Evolutionary conservation across 1,284 basidiomycete genomes (phyloP), one percentile per base, ranked within the genome.

Genomic region (Marasmius oreades): DNA sequence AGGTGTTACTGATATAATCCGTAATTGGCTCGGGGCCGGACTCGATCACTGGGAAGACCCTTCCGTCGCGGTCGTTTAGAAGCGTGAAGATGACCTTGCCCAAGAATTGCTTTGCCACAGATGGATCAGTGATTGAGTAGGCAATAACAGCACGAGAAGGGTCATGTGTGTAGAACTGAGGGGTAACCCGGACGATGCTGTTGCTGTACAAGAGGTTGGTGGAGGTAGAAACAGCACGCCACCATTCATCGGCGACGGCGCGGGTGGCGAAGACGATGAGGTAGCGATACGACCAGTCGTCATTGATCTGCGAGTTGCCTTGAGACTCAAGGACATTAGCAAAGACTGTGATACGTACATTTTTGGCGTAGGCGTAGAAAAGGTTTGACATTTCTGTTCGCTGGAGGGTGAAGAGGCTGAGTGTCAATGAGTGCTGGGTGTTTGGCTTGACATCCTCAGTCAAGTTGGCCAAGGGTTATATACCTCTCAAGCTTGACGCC

Each of bases 191-290:
- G 10, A 26, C 50, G 43, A 59, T 36, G n/a, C 22, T 24, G 26
- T 34, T 55, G 14, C 45, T 20, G 14, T 45, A 51, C 16, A n/a
- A 34, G 39, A 34, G 56, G 18, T 55, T 37, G 11, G 55, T 6
- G 34, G 54, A 43, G n/a, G 48, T 50, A 24, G 42, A 61, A 6
- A 61, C 51, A 10, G 34, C 46, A 16, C 59, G 55, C 55, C 59
- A 61, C 59, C 59, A 61, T 45, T 61, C 59, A 22, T 61, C 59
- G 14, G 59, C 59, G 18, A 57, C 47, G 42, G 31, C 55, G 18
- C 53, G 60, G 34, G 23, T 56, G 24, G 51, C 55, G 36, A 61
- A 61, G 24, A 47, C 51, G 34, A 45, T 45, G 1, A 61, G 5
- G 28, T 57, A 51, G 12, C 57, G 57, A 16, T 16, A 58, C 10